phyloP scores from a whole-genome alignment of 2,329 filamentous ascomycete species.

The Xylariaceae sp. region DNA sequence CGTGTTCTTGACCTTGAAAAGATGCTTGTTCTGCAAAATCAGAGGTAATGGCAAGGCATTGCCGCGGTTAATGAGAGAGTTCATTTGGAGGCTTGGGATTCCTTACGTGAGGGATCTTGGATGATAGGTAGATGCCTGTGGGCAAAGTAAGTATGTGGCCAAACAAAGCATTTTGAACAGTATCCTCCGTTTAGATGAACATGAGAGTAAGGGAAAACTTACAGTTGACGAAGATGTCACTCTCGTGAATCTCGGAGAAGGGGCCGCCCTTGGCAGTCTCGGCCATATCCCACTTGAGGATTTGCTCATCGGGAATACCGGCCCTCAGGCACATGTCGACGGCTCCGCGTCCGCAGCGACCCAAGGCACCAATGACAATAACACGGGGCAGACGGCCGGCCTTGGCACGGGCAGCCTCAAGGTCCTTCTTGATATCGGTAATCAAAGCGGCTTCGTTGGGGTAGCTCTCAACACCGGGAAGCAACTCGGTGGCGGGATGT shows the following conservation, averaged over 20 bases:
- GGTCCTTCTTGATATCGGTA: slow-evolving; percentile 64
- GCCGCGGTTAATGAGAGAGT: background rate
- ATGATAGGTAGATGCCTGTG: slow-evolving; percentile 65
- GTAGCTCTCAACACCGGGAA: slow-evolving; percentile 63
- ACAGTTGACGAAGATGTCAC: slow-evolving; percentile 78
- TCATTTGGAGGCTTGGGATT: background rate
- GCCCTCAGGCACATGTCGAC: slow-evolving; percentile 72
- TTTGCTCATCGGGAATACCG: slow-evolving; percentile 63
- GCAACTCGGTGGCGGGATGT: slow-evolving; percentile 56
- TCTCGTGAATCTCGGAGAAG: slow-evolving; percentile 71
- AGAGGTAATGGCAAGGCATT: background rate
- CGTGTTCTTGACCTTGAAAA: too few species aligned
- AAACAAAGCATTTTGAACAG: background rate
- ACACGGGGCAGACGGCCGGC: slow-evolving; percentile 64
- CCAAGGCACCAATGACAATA: slow-evolving; percentile 79
- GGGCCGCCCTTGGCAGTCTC: slow-evolving; percentile 75
- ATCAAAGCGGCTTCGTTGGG: slow-evolving; percentile 71
- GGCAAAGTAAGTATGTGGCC: slow-evolving; percentile 21
- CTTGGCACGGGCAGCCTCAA: slow-evolving; percentile 60
- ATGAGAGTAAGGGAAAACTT: slow-evolving; percentile 31
- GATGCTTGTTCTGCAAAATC: too few species aligned
- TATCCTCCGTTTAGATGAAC: slow-evolving; percentile 34
- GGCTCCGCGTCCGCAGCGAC: slow-evolving; percentile 79
- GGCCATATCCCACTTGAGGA: slow-evolving; percentile 66
- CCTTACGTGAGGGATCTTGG: slow-evolving; percentile 14